phyloP scores from a whole-genome alignment of 306 rosid genomes.

The Glycine latifolia region DNA sequence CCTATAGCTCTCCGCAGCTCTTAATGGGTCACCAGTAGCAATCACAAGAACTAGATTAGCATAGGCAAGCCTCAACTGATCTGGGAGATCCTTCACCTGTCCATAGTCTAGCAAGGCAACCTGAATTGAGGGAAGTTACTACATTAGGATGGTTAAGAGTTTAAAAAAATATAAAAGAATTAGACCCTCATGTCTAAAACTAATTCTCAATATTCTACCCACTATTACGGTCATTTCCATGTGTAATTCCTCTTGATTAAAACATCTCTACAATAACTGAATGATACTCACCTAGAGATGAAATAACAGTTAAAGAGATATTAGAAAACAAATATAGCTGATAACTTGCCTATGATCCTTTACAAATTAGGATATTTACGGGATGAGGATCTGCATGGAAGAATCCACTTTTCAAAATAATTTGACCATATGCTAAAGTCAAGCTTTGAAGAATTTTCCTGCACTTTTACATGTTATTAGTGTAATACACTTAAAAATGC shows the following conservation, averaged over 20 bases:
- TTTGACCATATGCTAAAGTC: conserved; percentile 99
- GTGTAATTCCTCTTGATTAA: conserved; percentile 24
- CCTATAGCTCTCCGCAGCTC: conserved; percentile 88
- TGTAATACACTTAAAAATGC: conserved; percentile 24
- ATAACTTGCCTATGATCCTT: conserved; percentile 90
- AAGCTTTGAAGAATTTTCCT: conserved; percentile 93
- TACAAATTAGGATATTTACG: conserved; percentile 93
- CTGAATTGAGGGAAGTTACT: conserved; percentile 56
- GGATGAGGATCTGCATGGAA: conserved; percentile 99
- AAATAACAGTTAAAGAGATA: conserved; percentile 13
- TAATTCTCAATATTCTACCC: conserved; percentile 37
- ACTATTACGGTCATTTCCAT: conserved; percentile 11
- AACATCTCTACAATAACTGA: conserved; percentile 16
- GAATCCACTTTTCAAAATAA: conserved; percentile 95
- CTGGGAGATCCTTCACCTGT: conserved; percentile 98
- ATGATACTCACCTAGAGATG: conserved; percentile 27
- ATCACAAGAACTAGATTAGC: conserved; percentile 89
- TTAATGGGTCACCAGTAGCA: conserved; percentile 76
- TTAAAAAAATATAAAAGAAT: not conserved
- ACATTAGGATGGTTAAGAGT: conserved; percentile 40
- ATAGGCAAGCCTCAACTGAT: conserved; percentile 87
- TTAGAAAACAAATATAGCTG: conserved; percentile 22
- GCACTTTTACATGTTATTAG: conserved; percentile 45
- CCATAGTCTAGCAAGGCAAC: conserved; percentile 97
- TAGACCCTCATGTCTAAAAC: conserved; percentile 34